These are phyloP conservation scores for Alternaria novae-zelandiae DNA, from an alignment of 2,329 filamentous ascomycete genomes.

Conservation along the genomic window DNA sequence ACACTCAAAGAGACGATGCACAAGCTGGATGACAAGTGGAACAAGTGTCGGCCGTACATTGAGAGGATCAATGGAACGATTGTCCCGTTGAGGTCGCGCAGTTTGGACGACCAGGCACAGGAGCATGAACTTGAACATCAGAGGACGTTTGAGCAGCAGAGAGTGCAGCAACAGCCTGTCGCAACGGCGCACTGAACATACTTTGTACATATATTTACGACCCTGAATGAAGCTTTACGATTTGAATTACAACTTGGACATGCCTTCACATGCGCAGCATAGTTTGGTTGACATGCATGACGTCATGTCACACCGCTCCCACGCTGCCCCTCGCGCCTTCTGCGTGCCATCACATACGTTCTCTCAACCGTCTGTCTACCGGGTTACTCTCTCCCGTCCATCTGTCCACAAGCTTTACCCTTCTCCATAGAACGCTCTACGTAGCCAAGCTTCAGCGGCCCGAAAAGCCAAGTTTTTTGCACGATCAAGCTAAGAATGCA, in stretches of 20 bases:
- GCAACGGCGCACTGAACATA: background rate
- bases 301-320: background rate
- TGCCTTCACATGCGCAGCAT: background rate
- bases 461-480: background rate
- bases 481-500: background rate
- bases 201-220: background rate
- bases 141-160: background rate
- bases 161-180: background rate
- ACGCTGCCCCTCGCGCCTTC: background rate
- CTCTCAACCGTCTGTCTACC: background rate
- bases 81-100: conserved; percentile 1
- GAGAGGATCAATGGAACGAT: conserved; percentile 21
- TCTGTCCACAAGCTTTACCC: background rate
- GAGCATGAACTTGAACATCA: background rate
- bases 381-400: background rate
- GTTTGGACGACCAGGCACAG: background rate
- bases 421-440: background rate
- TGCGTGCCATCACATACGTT: background rate
- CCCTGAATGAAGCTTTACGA: background rate
- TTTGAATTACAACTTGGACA: background rate
- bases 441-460: background rate
- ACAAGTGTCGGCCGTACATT: conserved; percentile 15
- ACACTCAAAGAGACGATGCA: conserved; percentile 5
- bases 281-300: background rate
- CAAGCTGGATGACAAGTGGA: conserved; percentile 15